Evolutionary conservation across 108 stramenopile genomes (phyloP), one percentile per base, ranked within the genome.

Genomic region (Nitzschia putrida): DNA sequence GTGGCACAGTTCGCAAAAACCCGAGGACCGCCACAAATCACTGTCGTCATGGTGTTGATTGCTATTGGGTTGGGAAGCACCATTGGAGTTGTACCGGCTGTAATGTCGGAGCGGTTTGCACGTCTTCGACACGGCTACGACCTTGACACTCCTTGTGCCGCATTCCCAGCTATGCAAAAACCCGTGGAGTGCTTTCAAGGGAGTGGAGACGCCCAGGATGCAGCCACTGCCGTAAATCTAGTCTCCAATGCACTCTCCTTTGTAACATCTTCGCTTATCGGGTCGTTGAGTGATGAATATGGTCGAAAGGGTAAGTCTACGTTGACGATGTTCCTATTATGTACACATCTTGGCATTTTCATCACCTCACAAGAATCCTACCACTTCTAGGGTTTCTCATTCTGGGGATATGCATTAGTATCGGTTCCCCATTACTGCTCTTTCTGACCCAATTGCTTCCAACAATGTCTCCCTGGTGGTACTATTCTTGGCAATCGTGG

Each of bases 21-120:
- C 25, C 56, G 76, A 18, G 92, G 89, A 1, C 88, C 89, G 7
- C 88, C 85, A 12, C 89, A 89, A 66, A 86, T 94, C 56, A 77
- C 88, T 23, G 13, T 82, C n/a, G 13, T 94, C 7, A 86, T 85
- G 57, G 79, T 87, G 18, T 16, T 86, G 29, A 44, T 88, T 37
- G 86, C 92, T 10, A 69, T 94, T 51, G 88, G 85, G 2, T 72
- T 91, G 7, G 92, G 92, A 56, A 82, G 81, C 9, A 86, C 81
- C 1, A 77, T 94, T 47, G 89, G 92, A 38, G 86, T 94, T 3
- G 85, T 88, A 10, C 92, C 92, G 0, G 81, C 92, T n/a, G 79
- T 94, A 18, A 83, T 86, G 60, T 77, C 83, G 51, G 92, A 94
- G 77, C 85, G 88, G 29, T 94, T 85, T 74, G 92, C 92, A n/a